phyloP scores from a whole-genome alignment of 148 eudicot genomes.

The Mesembryanthemum crystallinum region DNA sequence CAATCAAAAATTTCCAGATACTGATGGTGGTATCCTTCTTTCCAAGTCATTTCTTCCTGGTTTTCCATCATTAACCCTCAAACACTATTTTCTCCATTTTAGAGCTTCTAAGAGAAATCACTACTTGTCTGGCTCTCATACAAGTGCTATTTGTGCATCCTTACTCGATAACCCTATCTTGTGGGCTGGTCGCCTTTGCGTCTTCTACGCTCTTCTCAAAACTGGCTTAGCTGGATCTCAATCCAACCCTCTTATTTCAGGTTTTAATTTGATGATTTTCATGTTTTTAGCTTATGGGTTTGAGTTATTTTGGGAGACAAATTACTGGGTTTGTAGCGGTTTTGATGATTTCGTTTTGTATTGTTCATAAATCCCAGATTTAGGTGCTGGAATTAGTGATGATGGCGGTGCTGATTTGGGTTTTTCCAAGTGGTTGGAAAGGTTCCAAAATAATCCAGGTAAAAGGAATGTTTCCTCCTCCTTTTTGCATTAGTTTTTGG shows the following conservation, averaged over 20 bases:
- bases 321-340: not conserved
- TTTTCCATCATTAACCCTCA: conserved; percentile 20
- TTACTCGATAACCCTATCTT: conserved; percentile 66
- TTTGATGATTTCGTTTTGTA: not conserved
- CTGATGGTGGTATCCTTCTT: conserved; percentile 19
- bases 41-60: conserved; percentile 41
- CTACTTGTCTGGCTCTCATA: not conserved
- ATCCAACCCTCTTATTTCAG: conserved; percentile 61
- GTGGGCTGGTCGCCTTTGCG: conserved; percentile 85
- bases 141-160: conserved; percentile 37
- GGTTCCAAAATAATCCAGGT: conserved; percentile 74
- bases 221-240: conserved; percentile 94
- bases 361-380: conserved; percentile 11
- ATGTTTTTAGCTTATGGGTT: not conserved
- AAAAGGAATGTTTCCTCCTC: conserved; percentile 12
- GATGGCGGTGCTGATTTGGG: conserved; percentile 52
- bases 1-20: conserved; percentile 7
- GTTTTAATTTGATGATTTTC: conserved; percentile 4
- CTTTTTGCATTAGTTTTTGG: not conserved
- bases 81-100: too few relatives aligned
- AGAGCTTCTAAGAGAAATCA: conserved; percentile 5
- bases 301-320: not conserved
- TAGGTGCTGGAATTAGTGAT: conserved; percentile 34
- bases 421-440: conserved; percentile 74
- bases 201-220: conserved; percentile 84